Percentiles rank a stretch among this genome's conserved stretches.
Evolutionary conservation across 805 yeast genomes (phyloP).

Genomic region (Yamadazyma kitorensis): DNA sequence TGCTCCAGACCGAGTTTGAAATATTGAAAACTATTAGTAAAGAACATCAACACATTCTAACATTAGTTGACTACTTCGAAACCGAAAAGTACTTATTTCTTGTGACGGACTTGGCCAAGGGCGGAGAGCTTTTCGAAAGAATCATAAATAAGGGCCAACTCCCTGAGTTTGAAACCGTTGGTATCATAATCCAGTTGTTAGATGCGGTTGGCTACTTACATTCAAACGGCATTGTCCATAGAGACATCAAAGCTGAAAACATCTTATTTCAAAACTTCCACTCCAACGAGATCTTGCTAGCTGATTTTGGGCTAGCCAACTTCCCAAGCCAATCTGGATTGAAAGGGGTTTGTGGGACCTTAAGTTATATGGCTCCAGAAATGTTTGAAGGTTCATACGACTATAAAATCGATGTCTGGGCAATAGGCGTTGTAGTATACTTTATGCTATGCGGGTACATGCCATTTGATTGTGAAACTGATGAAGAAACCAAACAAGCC

Average conservation of each 20-base stretch:
- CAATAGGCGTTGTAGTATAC: slow-evolving; percentile 69
- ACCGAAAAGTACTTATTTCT: slow-evolving; percentile 54
- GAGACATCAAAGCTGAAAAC: slow-evolving; percentile 75
- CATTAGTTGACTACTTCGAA: slow-evolving; percentile 67
- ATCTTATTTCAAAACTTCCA: slow-evolving; percentile 44
- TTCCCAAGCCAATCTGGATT: background rate
- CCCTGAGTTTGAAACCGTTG: slow-evolving; percentile 45
- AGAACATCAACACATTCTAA: slow-evolving; percentile 54
- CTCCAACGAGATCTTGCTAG: slow-evolving; percentile 45
- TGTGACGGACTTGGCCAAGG: slow-evolving; percentile 64
- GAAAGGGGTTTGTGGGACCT: slow-evolving; percentile 61
- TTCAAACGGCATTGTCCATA: slow-evolving; percentile 57
- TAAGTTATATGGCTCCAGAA: slow-evolving; percentile 77
- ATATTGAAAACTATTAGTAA: slow-evolving; percentile 50
- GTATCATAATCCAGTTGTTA: slow-evolving; percentile 47
- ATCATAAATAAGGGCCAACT: slow-evolving; percentile 47
- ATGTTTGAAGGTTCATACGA: slow-evolving; percentile 51
- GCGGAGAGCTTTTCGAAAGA: slow-evolving; percentile 67
- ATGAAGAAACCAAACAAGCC: slow-evolving; percentile 64
- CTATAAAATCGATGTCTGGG: slow-evolving; percentile 69
- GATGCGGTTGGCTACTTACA: slow-evolving; percentile 61
- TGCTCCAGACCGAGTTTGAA: slow-evolving; percentile 59
- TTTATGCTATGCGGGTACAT: slow-evolving; percentile 71
- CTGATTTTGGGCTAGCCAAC: slow-evolving; percentile 65
- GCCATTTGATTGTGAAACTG: slow-evolving; percentile 75